Evolutionary conservation across 1,284 basidiomycete species (phyloP).

Genomic region (Phellopilus nigrolimitatus): DNA sequence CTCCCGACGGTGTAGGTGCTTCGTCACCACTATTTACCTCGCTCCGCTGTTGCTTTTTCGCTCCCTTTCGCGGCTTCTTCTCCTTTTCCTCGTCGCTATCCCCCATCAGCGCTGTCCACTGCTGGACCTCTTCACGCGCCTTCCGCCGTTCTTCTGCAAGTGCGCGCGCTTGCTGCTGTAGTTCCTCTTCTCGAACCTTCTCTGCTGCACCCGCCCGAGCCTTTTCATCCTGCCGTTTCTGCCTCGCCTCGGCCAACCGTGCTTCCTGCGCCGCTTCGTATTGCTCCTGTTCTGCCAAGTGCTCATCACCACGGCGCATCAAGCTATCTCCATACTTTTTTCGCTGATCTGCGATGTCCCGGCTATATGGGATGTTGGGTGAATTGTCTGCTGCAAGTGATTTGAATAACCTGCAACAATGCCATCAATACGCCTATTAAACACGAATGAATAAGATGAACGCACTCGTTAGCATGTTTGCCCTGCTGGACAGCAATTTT

Average conservation of each 20-base stretch:
- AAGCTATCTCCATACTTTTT: constrained; percentile 84
- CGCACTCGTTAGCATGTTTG: constrained; percentile 82
- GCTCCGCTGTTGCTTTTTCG: constrained; percentile 46
- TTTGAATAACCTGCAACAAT: constrained; percentile 63
- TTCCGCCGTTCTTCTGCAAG: constrained; percentile 69
- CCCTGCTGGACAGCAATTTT: constrained; percentile 76
- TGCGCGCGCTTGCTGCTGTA: constrained; percentile 58
- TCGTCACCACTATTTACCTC: constrained; percentile 37
- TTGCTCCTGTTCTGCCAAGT: constrained; percentile 66
- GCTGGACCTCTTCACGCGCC: constrained; percentile 74
- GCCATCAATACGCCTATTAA: background rate
- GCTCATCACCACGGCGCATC: constrained; percentile 74
- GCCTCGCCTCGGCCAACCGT: constrained; percentile 69
- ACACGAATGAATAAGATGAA: background rate
- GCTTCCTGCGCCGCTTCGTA: constrained; percentile 73
- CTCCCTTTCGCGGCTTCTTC: constrained; percentile 52
- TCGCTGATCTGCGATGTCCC: constrained; percentile 84
- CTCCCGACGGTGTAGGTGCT: constrained; percentile 29
- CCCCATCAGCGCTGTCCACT: constrained; percentile 65
- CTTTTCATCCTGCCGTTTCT: constrained; percentile 61
- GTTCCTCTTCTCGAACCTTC: constrained; percentile 53
- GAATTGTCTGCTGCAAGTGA: constrained; percentile 73
- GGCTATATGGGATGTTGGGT: constrained; percentile 72
- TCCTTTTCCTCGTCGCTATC: constrained; percentile 76
- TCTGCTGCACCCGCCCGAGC: constrained; percentile 49